A percentile compares a stretch with the other conserved stretches of the same genome.
These are phyloP conservation scores for Gliomastix tumulicola DNA, from an alignment of 2,329 filamentous ascomycete species.

Conservation along the genomic window DNA sequence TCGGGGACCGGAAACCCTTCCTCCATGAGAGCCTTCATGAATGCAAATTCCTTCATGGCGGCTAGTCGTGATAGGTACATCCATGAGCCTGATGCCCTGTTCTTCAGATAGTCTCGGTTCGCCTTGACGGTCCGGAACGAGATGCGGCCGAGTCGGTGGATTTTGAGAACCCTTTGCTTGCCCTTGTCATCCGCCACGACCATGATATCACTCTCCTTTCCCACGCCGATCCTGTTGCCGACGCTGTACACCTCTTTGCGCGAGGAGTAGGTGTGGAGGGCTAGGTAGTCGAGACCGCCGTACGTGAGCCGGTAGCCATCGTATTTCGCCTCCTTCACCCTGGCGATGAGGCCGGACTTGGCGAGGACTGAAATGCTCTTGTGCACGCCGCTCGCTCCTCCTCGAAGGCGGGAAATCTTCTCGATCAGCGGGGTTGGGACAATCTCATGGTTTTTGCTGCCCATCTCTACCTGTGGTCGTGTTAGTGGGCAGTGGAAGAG, in stretches of 20 bases:
- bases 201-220: constrained; percentile 96
- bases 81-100: constrained; percentile 76
- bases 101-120: constrained; percentile 90
- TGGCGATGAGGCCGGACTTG: constrained; percentile 85
- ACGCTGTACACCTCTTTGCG: constrained; percentile 81
- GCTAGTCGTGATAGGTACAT: constrained; percentile 96
- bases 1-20: constrained; percentile 87
- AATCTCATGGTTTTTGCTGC: constrained; percentile 94
- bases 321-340: constrained; percentile 92
- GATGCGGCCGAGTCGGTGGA: constrained; percentile 90
- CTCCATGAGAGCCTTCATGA: constrained; percentile 79
- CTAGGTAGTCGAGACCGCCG: constrained; percentile 95
- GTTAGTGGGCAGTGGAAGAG: constrained; percentile 25
- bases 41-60: constrained; percentile 88
- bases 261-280: constrained; percentile 81
- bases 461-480: constrained; percentile 70
- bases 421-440: constrained; percentile 87
- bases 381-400: constrained; percentile 72
- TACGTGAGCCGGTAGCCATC: constrained; percentile 97
- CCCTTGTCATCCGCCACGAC: constrained; percentile 79
- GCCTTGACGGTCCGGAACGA: constrained; percentile 95
- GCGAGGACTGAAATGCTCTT: constrained; percentile 84
- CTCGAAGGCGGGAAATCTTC: constrained; percentile 73
- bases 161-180: constrained; percentile 80
- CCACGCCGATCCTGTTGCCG: constrained; percentile 89